These are phyloP conservation scores for Blastomyces gilchristii DNA, from an alignment of 2,329 filamentous ascomycete genomes.

Conservation along the genomic window DNA sequence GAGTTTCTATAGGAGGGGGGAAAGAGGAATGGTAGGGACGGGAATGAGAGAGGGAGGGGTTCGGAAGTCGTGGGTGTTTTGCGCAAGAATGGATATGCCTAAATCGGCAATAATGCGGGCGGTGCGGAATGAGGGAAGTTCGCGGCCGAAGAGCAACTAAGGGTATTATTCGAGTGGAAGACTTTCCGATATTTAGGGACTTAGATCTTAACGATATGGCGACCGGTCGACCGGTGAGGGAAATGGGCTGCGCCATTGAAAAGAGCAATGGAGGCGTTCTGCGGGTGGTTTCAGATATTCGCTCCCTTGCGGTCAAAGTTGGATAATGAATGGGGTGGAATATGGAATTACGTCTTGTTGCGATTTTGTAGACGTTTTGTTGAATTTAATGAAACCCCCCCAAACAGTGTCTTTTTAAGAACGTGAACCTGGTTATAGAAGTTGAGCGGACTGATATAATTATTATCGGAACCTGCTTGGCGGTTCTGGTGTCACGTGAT, in stretches of 20 bases:
- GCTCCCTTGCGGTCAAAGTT: not conserved
- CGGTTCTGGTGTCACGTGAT: too few species aligned
- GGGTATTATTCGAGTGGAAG: not conserved
- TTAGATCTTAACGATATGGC: not conserved
- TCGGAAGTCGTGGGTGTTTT: not conserved
- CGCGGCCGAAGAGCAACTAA: not conserved
- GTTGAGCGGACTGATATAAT: not conserved
- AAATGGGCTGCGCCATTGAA: conserved; percentile 1
- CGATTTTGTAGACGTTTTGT: not conserved
- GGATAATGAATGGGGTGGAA: not conserved
- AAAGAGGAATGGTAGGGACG: conserved; percentile 61
- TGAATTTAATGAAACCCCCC: not conserved
- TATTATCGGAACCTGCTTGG: too few species aligned
- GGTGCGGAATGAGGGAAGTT: not conserved
- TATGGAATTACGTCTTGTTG: not conserved
- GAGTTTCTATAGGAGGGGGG: conserved; percentile 48
- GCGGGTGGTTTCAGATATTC: not conserved
- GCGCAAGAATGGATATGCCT: not conserved
- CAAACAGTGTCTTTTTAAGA: not conserved
- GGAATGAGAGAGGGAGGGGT: conserved; percentile 23
- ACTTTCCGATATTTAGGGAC: not conserved
- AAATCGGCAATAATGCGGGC: not conserved
- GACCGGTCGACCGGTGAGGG: not conserved
- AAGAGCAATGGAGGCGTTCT: not conserved
- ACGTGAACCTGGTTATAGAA: not conserved